A percentile compares a stretch with the other conserved stretches of the same genome.
Conservation (phyloP, 208 protist species). For the Perkinsela sp. region DNA sequence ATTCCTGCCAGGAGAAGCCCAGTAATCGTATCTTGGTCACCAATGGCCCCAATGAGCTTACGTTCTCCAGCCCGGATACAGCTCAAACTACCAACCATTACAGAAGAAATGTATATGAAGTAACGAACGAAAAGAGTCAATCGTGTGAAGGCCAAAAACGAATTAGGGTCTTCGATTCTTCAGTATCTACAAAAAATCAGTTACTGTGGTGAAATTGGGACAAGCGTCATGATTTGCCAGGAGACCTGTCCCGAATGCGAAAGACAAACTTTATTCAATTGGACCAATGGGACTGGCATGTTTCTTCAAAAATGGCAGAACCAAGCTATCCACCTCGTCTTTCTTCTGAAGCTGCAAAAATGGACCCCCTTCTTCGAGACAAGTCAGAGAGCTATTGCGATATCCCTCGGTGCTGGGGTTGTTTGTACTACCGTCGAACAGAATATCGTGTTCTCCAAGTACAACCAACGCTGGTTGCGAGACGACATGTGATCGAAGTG, state of each 20-base stretch:
- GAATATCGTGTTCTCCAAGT: background rate
- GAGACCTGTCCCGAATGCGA: background rate
- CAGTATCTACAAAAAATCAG: too few relatives aligned
- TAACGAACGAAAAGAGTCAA: background rate
- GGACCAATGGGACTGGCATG: background rate
- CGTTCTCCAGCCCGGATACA: constrained; percentile 19
- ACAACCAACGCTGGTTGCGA: background rate
- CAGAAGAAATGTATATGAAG: background rate
- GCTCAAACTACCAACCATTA: background rate
- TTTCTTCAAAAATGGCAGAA: background rate
- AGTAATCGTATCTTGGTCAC: constrained; percentile 82
- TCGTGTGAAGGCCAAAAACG: too few relatives aligned
- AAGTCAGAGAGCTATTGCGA: background rate
- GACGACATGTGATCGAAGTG: background rate
- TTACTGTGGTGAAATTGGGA: too few relatives aligned
- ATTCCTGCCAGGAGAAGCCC: constrained; percentile 81
- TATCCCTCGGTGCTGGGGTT: background rate
- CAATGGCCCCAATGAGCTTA: constrained; percentile 53
- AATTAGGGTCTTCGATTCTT: too few relatives aligned
- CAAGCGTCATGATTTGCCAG: background rate
- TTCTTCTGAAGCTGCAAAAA: background rate
- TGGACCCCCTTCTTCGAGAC: background rate
- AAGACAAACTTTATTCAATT: background rate
- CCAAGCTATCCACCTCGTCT: background rate
- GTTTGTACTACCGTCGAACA: background rate